Evolutionary conservation across 2,329 filamentous ascomycete genomes (phyloP), one percentile per base, ranked within the genome.

Genomic region (Arthrocladium fulminans): DNA sequence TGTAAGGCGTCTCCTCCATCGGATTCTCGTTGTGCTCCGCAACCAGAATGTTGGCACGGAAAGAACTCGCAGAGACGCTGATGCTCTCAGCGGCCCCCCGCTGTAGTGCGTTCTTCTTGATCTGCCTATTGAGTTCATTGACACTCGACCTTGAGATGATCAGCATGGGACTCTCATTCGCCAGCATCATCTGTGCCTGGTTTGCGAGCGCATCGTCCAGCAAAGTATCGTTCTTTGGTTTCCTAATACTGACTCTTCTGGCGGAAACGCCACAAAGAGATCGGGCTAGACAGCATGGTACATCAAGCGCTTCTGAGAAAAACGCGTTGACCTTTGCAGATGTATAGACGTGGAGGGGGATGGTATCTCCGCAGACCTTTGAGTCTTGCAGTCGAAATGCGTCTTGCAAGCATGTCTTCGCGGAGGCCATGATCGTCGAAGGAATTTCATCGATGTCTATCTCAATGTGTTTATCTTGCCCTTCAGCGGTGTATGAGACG

Each of bases 131-230:
- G 6, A 97, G 68, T 2, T 75, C 76, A 40, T 86, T 81, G 41
- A 97, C 76, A 57, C 88, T 96, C 8, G 85, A 81, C 47, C 80
- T 76, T 17, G 86, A 88, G 48, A 97, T 83, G 40, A 87, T 78
- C 0, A 98, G 75, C 38, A 98, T 94, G 0, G 92, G 90, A 46
- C 88, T 94, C 65, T 97, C 92, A 63, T 98, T 98, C 20, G 89
- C 86, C 2, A 98, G 71, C 0, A 92, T 70, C 27, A 97, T 88
- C 2, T 81, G 77, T 45, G 74, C 64, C 47, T 64, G 48, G 23
- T 61, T 39, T 56, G 59, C 13, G 50, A 53, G 58, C 59, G 80
- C 72, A 22, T 68, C 70, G 51, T 79, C 2, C 75, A 73, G 74
- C 77, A 15, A 74, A 74, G 1, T 73, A 69, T 34, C 24, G 55